Conservation (phyloP, 1,284 basidiomycete species). For the Ganoderma multipileum region DNA sequence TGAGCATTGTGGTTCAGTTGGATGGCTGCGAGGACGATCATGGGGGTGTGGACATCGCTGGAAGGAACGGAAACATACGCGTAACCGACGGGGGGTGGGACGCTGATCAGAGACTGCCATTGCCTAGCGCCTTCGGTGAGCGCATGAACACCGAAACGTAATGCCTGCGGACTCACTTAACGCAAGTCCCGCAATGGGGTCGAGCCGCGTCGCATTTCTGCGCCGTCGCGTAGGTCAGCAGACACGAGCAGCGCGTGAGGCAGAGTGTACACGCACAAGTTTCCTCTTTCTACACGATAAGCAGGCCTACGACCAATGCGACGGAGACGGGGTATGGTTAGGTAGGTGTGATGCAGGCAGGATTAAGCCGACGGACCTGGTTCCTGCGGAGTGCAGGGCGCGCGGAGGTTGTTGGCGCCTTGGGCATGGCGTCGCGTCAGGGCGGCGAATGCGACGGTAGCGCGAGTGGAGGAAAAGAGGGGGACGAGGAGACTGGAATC, state of each 20-base stretch:
- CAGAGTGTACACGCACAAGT: slow-evolving; percentile 56
- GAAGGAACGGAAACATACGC: slow-evolving; percentile 56
- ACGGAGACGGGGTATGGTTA: slow-evolving; percentile 5
- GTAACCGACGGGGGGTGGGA: slow-evolving; percentile 80
- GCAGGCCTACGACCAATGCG: slow-evolving; percentile 65
- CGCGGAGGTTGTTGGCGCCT: slow-evolving; percentile 48
- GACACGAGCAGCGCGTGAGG: slow-evolving; percentile 19
- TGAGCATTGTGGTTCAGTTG: slow-evolving; percentile 78
- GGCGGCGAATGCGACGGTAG: neutral
- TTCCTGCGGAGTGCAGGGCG: slow-evolving; percentile 79
- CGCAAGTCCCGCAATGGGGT: slow-evolving; percentile 82
- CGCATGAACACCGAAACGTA: slow-evolving; percentile 3
- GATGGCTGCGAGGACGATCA: slow-evolving; percentile 60
- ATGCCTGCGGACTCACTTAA: slow-evolving; percentile 62
- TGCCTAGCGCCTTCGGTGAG: slow-evolving; percentile 50
- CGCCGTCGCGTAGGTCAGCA: slow-evolving; percentile 10
- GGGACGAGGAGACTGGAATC: neutral
- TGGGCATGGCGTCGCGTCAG: slow-evolving; percentile 62
- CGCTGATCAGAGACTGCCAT: slow-evolving; percentile 80
- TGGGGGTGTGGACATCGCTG: slow-evolving; percentile 11
- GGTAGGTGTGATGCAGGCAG: slow-evolving; percentile 13
- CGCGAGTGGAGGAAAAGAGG: neutral
- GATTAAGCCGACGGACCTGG: slow-evolving; percentile 54
- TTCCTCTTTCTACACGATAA: slow-evolving; percentile 82
- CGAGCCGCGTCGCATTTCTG: slow-evolving; percentile 86